Percentiles rank a stretch among this genome's conserved stretches.
Evolutionary conservation across 495 filamentous ascomycete species (phyloP).

Genomic region (Talaromyces trachyspermus): DNA sequence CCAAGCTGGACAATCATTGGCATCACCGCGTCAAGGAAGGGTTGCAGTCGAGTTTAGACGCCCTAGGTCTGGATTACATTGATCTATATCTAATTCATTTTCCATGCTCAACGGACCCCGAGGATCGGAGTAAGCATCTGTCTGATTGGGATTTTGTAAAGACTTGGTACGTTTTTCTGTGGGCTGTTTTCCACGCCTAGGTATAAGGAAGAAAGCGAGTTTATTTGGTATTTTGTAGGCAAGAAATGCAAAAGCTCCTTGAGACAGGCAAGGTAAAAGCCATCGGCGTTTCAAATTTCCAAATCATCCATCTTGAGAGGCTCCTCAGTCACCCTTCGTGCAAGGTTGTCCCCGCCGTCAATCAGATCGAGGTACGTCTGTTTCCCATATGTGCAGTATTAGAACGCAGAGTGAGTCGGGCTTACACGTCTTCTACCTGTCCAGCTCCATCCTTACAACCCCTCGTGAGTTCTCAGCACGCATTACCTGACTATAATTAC

Average conservation of each 20-base stretch:
- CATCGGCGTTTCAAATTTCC: conserved; percentile 83
- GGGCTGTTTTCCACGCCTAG: neutral
- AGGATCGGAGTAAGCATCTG: conserved; percentile 18
- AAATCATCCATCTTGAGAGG: conserved; percentile 61
- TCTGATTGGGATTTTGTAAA: neutral
- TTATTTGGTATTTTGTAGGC: neutral
- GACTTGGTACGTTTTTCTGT: neutral
- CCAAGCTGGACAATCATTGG: conserved; percentile 77
- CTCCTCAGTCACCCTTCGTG: conserved; percentile 53
- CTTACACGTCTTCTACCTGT: neutral
- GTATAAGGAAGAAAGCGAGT: neutral
- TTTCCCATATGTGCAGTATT: too few species aligned
- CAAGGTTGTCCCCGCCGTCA: conserved; percentile 62
- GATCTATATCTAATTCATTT: conserved; percentile 79
- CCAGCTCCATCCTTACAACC: conserved; percentile 54
- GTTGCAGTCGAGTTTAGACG: conserved; percentile 62
- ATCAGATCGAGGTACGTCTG: conserved; percentile 71
- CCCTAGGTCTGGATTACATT: conserved; percentile 67
- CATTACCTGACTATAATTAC: too few species aligned
- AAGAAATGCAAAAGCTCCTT: conserved; percentile 61
- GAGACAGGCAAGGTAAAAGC: conserved; percentile 62
- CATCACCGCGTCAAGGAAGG: conserved; percentile 57
- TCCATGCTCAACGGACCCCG: conserved; percentile 75
- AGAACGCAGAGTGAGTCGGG: too few species aligned
- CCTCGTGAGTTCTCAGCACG: too few species aligned